phyloP scores from a whole-genome alignment of 1,284 basidiomycete species.

The Athelia psychrophila region DNA sequence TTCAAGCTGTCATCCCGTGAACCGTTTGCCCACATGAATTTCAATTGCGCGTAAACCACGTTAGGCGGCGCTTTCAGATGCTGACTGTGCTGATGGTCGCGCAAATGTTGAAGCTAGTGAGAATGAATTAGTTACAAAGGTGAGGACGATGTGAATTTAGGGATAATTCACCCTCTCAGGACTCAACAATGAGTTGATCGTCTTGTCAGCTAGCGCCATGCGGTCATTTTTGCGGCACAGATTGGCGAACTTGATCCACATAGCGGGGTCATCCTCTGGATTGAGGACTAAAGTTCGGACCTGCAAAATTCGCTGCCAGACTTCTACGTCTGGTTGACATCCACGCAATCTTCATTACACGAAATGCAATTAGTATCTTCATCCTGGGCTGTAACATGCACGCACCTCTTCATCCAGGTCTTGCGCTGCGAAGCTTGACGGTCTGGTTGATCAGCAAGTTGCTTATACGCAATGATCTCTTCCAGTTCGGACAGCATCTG shows the following conservation, averaged over 20 bases:
- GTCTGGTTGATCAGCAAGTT: constrained; percentile 91
- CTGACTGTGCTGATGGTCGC: constrained; percentile 67
- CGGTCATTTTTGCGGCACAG: constrained; percentile 84
- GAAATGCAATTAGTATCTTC: constrained; percentile 1
- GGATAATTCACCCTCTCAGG: constrained; percentile 57
- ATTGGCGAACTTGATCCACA: constrained; percentile 97
- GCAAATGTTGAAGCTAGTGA: constrained; percentile 34
- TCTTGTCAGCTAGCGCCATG: constrained; percentile 93
- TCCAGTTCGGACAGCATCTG: constrained; percentile 99
- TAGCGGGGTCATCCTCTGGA: constrained; percentile 93
- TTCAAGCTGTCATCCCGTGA: constrained; percentile 77
- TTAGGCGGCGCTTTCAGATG: constrained; percentile 86
- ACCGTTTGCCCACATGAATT: constrained; percentile 95
- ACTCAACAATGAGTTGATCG: constrained; percentile 87
- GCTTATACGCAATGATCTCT: constrained; percentile 97
- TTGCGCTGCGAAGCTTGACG: constrained; percentile 83
- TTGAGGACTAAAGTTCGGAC: constrained; percentile 93
- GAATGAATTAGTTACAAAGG: constrained; percentile 6
- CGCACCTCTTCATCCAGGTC: constrained; percentile 93
- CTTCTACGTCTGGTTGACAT: constrained; percentile 97
- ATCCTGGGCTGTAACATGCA: constrained; percentile 36
- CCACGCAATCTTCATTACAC: constrained; percentile 81
- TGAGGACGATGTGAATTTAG: constrained; percentile 46
- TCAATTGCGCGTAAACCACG: constrained; percentile 96
- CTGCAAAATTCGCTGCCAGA: constrained; percentile 99